phyloP scores from a whole-genome alignment of 2,329 filamentous ascomycete species.

The Sordariomycetes sp. region DNA sequence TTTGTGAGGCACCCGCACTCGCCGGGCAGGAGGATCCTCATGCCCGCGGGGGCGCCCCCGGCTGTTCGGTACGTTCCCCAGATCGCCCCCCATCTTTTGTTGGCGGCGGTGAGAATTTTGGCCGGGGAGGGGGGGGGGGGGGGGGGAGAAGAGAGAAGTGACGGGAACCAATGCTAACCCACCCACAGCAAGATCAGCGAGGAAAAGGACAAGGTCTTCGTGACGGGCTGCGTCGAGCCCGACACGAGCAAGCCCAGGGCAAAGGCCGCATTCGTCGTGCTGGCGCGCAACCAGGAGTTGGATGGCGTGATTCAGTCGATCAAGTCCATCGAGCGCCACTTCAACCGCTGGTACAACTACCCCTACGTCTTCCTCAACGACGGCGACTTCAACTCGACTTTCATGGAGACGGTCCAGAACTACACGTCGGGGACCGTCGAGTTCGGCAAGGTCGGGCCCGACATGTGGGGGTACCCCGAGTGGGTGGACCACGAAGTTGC shows the following conservation, averaged over 20 bases:
- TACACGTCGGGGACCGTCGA: conserved; percentile 82
- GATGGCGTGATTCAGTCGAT: conserved; percentile 93
- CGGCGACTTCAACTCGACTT: conserved; percentile 88
- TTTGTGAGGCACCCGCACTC: conserved; percentile 81
- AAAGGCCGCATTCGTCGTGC: conserved; percentile 90
- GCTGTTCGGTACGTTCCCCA: conserved; percentile 62
- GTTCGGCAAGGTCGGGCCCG: conserved; percentile 82
- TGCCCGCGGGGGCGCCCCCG: conserved; percentile 79
- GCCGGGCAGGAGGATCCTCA: conserved; percentile 59
- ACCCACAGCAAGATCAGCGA: conserved; percentile 78
- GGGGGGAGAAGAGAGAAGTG: not conserved
- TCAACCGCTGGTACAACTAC: conserved; percentile 98
- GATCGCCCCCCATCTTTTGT: no score
- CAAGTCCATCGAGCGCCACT: conserved; percentile 96
- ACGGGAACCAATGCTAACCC: not conserved
- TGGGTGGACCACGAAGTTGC: conserved; percentile 93
- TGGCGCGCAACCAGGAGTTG: conserved; percentile 91
- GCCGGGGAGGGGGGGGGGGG: no score
- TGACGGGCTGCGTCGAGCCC: conserved; percentile 73
- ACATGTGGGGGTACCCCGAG: conserved; percentile 93
- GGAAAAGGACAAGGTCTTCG: conserved; percentile 93
- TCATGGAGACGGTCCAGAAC: conserved; percentile 77
- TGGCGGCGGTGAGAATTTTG: no score
- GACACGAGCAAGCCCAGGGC: conserved; percentile 69
- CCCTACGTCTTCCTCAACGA: conserved; percentile 98